A percentile compares a stretch with the other conserved stretches of the same genome.
Evolutionary conservation across 2,329 filamentous ascomycete genomes (phyloP).

Genomic region (Aureobasidium sp.): DNA sequence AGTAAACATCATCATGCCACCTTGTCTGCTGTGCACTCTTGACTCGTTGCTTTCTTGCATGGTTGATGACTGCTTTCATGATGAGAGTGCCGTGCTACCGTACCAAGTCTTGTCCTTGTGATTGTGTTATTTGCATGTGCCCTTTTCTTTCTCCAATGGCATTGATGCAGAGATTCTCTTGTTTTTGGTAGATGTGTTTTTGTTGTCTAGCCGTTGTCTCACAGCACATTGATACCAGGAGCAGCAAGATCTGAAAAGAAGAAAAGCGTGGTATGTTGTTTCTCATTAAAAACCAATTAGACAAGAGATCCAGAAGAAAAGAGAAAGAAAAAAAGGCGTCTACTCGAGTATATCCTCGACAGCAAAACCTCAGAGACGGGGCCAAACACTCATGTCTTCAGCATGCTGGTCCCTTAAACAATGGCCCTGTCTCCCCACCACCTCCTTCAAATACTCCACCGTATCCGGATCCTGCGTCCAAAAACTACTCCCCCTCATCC

Average conservation of each 20-base stretch:
- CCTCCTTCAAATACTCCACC: constrained; percentile 30
- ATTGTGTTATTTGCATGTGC: too few species aligned
- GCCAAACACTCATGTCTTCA: constrained; percentile 15
- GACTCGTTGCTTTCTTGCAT: not conserved
- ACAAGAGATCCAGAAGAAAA: not conserved
- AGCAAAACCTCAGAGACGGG: not conserved
- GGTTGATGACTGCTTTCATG: not conserved
- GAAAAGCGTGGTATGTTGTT: too few species aligned
- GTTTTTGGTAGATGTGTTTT: too few species aligned
- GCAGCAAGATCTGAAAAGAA: too few species aligned
- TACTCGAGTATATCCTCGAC: not conserved
- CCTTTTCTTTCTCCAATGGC: too few species aligned
- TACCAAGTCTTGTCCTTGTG: too few species aligned
- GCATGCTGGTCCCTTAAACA: constrained; percentile 28
- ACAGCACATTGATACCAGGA: too few species aligned
- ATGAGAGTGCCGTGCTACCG: too few species aligned
- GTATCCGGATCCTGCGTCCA: constrained; percentile 28
- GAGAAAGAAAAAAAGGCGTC: not conserved
- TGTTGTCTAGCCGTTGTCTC: too few species aligned
- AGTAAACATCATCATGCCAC: not conserved
- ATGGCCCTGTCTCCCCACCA: constrained; percentile 32
- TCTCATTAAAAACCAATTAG: too few species aligned
- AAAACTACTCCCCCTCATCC: constrained; percentile 33
- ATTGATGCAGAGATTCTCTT: too few species aligned
- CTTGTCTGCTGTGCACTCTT: not conserved